A percentile compares a stretch with the other conserved stretches of the same genome.
phyloP scores from a whole-genome alignment of 257 asterid genomes.

The Osmanthus fragrans region DNA sequence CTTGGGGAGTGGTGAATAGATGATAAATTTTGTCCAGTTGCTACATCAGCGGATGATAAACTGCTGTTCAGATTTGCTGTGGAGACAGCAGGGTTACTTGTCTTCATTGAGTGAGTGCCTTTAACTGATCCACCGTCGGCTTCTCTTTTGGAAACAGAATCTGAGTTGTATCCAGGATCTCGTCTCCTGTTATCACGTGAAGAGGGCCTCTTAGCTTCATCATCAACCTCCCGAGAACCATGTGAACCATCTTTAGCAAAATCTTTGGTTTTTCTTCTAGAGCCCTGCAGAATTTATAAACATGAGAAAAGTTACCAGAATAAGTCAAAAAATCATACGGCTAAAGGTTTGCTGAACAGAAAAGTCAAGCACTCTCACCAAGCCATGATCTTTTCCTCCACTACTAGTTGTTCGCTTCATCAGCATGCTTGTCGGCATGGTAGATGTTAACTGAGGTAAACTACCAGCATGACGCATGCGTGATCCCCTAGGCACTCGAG shows the following conservation, averaged over 20 bases:
- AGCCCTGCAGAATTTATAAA: constrained; percentile 44
- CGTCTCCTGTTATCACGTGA: constrained; percentile 56
- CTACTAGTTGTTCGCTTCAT: constrained; percentile 71
- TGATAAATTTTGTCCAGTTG: constrained; percentile 49
- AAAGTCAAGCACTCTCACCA: constrained; percentile 46
- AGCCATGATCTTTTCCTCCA: constrained; percentile 72
- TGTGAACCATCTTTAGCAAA: constrained; percentile 55
- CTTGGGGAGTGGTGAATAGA: constrained; percentile 50
- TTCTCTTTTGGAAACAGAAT: constrained; percentile 56
- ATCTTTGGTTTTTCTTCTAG: constrained; percentile 76
- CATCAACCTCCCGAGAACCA: constrained; percentile 48
- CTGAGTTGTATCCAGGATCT: constrained; percentile 44
- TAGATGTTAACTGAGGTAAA: constrained; percentile 73
- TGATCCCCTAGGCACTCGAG: constrained; percentile 94
- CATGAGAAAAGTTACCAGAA: constrained; percentile 15
- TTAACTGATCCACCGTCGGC: constrained; percentile 44
- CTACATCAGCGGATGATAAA: constrained; percentile 56
- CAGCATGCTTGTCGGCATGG: constrained; percentile 67
- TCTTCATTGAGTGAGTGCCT: constrained; percentile 47
- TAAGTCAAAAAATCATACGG: constrained; percentile 4
- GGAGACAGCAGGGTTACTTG: constrained; percentile 28
- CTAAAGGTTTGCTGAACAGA: constrained; percentile 22
- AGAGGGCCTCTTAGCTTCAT: constrained; percentile 63
- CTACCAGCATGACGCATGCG: constrained; percentile 98
- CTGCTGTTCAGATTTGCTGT: constrained; percentile 46